phyloP scores from a whole-genome alignment of 768 basidiomycete genomes.

The Rhizopogon roseolus region DNA sequence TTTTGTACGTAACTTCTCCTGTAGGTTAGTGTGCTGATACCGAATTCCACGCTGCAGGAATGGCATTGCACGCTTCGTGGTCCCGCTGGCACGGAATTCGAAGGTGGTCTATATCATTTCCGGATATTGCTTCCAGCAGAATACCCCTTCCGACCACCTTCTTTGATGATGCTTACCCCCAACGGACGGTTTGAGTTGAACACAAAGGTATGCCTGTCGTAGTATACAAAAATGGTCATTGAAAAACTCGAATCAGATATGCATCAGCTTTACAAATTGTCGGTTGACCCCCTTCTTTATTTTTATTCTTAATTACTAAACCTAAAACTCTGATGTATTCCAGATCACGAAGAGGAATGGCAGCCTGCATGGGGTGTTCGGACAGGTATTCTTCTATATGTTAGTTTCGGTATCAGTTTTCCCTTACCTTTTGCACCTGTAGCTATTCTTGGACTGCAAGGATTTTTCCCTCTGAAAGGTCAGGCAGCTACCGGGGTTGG shows the following conservation, averaged over 20 bases:
- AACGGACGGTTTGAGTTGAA: slow-evolving; percentile 96
- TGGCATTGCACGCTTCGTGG: slow-evolving; percentile 99
- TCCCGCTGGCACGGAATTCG: slow-evolving; percentile 82
- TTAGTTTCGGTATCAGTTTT: slow-evolving; percentile 5
- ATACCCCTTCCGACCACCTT: slow-evolving; percentile 95
- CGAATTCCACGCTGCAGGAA: slow-evolving; percentile 40
- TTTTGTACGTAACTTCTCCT: slow-evolving; percentile 52
- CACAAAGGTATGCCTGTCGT: slow-evolving; percentile 67
- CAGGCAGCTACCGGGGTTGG: slow-evolving; percentile 83
- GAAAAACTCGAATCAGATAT: slow-evolving; percentile 52
- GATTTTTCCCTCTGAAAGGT: slow-evolving; percentile 87
- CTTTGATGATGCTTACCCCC: slow-evolving; percentile 93
- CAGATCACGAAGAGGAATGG: slow-evolving; percentile 96
- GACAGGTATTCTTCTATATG: slow-evolving; percentile 54
- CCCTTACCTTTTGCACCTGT: slow-evolving; percentile 6
- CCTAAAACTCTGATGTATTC: slow-evolving; percentile 11
- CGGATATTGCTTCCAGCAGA: slow-evolving; percentile 86
- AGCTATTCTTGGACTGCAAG: slow-evolving; percentile 87
- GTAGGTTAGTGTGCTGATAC: slow-evolving; percentile 6
- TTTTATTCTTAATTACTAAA: too few relatives aligned
- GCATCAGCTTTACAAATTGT: slow-evolving; percentile 92
- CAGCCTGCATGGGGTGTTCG: slow-evolving; percentile 98
- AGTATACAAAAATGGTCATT: background rate
- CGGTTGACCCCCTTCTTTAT: slow-evolving; percentile 29
- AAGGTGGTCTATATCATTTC: slow-evolving; percentile 95